Base-by-base conservation (phyloP, 163 green algal species). In the Smithsoniella earleae region DNA sequence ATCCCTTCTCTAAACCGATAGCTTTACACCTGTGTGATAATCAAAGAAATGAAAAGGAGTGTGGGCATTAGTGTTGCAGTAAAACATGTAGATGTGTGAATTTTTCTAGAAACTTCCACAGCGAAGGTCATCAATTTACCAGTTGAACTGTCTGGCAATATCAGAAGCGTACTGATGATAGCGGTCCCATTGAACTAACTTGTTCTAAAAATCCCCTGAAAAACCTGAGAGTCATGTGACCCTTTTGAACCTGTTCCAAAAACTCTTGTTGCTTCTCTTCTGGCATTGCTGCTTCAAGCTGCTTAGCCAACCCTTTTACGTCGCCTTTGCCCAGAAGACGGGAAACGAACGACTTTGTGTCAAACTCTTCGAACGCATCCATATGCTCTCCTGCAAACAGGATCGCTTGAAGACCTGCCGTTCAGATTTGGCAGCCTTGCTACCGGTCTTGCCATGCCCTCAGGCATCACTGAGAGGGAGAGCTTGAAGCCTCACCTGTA, bases 291-390 rank as follows among this genome's bases (percentile, higher is more conserved):
- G 95, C 87, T 74, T 75, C 75, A 2, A 34, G 44, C 64, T 96
- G 96, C 80, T 97, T 86, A 75, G 97, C 92, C 46, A 98, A 90
- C 8, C 88, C 86, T 22, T 62, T 85, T 81, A 89, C 92, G 77
- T 98, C 93, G 43, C 93, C 93, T 72, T 79, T 77, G 25, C 90
- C 90, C 49, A 96, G 83, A 72, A 96, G 78, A 13, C 90, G 84
- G 30, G 85, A 79, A 37, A 96, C 90, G 80, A 96, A 96, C 31
- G 86, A 83, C 75, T 96, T 91, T 34, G 92, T 87, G 66, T 98
- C 89, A 79, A 99, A 99, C 8, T 66, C 49, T 82, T 99, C 94
- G 82, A 99, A 95, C 82, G 98, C 92, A 82, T 97, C 90, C 87
- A 99, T 96, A 82, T 98, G 94, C 82, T 99, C 94, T 43, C 89